Evolutionary conservation across 768 basidiomycete genomes (phyloP), one percentile per base, ranked within the genome.

Genomic region (Sporobolomyces roseus): DNA sequence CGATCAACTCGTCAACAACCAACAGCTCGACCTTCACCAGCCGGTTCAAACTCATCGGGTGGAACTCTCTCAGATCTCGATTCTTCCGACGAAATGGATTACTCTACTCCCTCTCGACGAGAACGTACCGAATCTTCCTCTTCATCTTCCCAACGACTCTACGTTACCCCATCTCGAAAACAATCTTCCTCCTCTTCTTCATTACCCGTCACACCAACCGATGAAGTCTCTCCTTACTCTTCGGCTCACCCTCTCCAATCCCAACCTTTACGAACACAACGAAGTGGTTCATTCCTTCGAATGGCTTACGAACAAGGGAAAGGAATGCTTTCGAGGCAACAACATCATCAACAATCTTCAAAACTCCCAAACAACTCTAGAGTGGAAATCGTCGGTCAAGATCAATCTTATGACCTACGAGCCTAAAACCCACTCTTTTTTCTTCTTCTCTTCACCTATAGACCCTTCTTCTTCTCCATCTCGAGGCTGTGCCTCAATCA

Each of bases 141-240:
- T 41, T 41, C 38, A 9, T 41, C 38, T 41, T 41, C 16, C 27
- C 59, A 29, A 25, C 52, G 51, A 8, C 38, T 58, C 30, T 51
- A 56, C 53, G 38, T 50, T 2, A 60, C 49, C 8, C 60, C 23
- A 36, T 46, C 48, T 13, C 59, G 12, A 32, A 41, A 60, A 38
- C n/a, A n/a, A n/a, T n/a, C n/a, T n/a, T n/a, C n/a, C n/a, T 36
- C 70, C 41, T 6, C 65, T 51, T 55, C 64, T 16, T 66, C 61
- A 4, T 48, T 61, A 1, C 71, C 71, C 25, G 55, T 72, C 32
- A 72, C 71, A 8, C 71, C 71, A 23, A 72, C 66, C 16, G 71
- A 72, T 63, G 66, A 72, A 33, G 58, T 64, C 46, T 54, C 70
- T 32, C 59, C 53, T 13, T 71, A 56, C 65, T 12, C 49, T 6